These are phyloP conservation scores for Lactarius akahatsu DNA, from an alignment of 768 basidiomycete genomes.

Conservation along the genomic window DNA sequence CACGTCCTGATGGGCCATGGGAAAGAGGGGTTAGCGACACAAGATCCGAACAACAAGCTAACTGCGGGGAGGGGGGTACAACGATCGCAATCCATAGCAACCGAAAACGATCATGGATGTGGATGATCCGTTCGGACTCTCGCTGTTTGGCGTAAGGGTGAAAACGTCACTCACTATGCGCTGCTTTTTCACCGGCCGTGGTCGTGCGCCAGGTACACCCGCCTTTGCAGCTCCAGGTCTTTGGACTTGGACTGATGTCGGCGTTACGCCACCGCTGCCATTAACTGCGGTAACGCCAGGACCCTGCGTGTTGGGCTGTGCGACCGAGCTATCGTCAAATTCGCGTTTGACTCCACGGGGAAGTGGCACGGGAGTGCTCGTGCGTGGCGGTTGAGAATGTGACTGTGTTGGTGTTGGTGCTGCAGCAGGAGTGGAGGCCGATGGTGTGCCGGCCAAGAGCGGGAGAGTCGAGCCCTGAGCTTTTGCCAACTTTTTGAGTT, in stretches of 20 bases:
- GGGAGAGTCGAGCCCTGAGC: constrained; percentile 23
- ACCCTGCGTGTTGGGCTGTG: constrained; percentile 21
- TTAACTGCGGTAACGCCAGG: background rate
- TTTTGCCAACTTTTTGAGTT: constrained; percentile 30
- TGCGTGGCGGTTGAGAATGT: constrained; percentile 25
- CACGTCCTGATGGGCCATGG: constrained; percentile 21
- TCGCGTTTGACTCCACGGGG: constrained; percentile 30
- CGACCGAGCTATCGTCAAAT: constrained; percentile 21
- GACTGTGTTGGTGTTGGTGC: constrained; percentile 14
- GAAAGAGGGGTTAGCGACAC: constrained; percentile 13
- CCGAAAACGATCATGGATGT: background rate
- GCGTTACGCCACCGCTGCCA: constrained; percentile 8
- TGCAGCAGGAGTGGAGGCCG: constrained; percentile 16
- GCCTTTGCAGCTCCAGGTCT: constrained; percentile 22
- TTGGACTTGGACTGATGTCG: constrained; percentile 11
- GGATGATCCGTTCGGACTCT: background rate
- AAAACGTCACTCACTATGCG: constrained; percentile 26
- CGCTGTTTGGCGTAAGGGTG: background rate
- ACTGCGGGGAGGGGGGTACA: background rate
- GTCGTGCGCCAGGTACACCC: constrained; percentile 28
- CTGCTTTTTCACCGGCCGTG: constrained; percentile 30
- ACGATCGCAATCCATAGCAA: background rate
- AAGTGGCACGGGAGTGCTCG: constrained; percentile 22
- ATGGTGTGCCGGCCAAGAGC: constrained; percentile 14
- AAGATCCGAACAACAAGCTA: background rate